These are phyloP conservation scores for Akanthomyces uredinophilus DNA, from an alignment of 2,329 filamentous ascomycete species.

Conservation along the genomic window DNA sequence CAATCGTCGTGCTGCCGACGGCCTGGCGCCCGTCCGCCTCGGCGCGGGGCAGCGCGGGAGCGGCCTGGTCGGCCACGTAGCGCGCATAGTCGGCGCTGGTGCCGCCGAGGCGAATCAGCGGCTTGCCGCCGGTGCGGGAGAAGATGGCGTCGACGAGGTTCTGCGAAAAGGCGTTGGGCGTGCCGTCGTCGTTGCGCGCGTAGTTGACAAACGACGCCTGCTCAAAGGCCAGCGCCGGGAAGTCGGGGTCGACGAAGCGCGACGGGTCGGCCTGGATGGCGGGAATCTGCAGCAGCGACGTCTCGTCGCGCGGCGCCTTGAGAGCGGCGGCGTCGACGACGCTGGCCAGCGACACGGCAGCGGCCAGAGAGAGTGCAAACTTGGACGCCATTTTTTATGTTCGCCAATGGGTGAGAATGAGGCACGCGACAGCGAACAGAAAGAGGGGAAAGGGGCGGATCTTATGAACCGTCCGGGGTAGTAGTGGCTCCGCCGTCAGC, in stretches of 20 bases:
- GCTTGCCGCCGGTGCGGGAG: slow-evolving; percentile 29
- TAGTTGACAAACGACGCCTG: slow-evolving; percentile 10
- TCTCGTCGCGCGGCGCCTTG: slow-evolving; percentile 1
- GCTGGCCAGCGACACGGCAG: not conserved
- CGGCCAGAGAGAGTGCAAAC: not conserved
- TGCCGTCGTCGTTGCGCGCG: slow-evolving; percentile 22
- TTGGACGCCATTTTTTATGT: not conserved
- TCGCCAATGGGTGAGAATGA: not conserved
- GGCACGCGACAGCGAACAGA: not conserved
- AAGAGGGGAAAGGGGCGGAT: not conserved
- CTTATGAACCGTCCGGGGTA: not conserved
- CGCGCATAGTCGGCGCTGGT: slow-evolving; percentile 32
- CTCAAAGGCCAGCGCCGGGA: slow-evolving; percentile 5
- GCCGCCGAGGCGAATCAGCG: slow-evolving; percentile 32
- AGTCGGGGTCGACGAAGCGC: slow-evolving; percentile 7
- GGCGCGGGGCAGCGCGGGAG: slow-evolving; percentile 27
- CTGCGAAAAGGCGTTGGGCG: slow-evolving; percentile 28
- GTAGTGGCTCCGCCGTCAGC: not conserved
- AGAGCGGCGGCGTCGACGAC: not conserved
- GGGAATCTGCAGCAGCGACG: not conserved
- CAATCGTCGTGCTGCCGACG: slow-evolving; percentile 30
- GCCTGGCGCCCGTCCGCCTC: slow-evolving; percentile 31
- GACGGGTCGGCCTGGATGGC: not conserved
- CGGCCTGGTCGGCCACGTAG: slow-evolving; percentile 28
- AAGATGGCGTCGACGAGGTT: slow-evolving; percentile 31